Base-by-base conservation (phyloP, 257 asterid genomes). In the Mentha longifolia region DNA sequence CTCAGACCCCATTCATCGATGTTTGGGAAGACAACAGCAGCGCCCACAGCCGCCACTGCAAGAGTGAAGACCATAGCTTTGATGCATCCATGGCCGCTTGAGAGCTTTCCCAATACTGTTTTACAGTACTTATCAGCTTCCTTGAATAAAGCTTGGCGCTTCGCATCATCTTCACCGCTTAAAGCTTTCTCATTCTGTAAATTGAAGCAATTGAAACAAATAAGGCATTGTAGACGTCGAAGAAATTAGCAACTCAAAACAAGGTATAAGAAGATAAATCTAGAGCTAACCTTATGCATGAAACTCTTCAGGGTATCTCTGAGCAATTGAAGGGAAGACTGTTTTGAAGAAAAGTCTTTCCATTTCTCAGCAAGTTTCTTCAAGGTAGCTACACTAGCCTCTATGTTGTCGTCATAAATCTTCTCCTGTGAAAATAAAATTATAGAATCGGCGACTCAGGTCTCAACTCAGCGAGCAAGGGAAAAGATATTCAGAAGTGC, bases 41-140 rank as follows among this genome's bases (percentile, higher is more conserved):
- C 88, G 33, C 91, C 95, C 56, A 86, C 83, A 35, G 85, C 95
- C 49, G 85, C 37, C 39, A 76, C 74, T 4, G 73, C 82, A 13
- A 72, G 11, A 10, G 81, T 30, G 33, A 89, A 43, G 16, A 69
- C 68, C 59, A 77, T 17, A 20, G 83, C 74, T 82, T 88, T 88
- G 67, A 85, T 31, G 67, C 91, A 89, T 12, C 87, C 85, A 68
- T 51, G 74, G 3, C 92, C 88, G 16, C 82, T 76, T 4, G 90
- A 84, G 41, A 89, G 55, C 84, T 68, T 87, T 52, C 86, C 85
- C 69, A 41, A 49, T 41, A 93, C 13, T 47, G 71, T 54, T 80
- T 77, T 90, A 67, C 92, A 80, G 80, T 86, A 84, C 61, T 82
- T 88, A 58, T 88, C 93, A 0, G 97, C 91, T 31, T 93, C 94